These are phyloP conservation scores for Cyberlindnera meyerae DNA, from an alignment of 805 yeast species.

Conservation along the genomic window DNA sequence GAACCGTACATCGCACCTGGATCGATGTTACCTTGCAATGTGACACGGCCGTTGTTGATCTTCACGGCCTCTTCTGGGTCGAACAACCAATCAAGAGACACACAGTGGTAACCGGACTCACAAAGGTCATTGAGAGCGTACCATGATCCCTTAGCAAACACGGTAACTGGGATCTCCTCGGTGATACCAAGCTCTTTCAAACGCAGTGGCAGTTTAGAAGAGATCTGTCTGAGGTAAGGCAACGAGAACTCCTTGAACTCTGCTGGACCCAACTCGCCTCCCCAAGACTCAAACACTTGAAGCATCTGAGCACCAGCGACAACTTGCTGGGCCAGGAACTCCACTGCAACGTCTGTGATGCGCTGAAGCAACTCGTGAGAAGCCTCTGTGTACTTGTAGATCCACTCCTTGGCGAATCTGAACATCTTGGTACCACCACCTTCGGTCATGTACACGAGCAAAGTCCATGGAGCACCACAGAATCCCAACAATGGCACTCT, in stretches of 20 bases:
- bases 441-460: slow-evolving; percentile 94
- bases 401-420: slow-evolving; percentile 89
- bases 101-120: slow-evolving; percentile 73
- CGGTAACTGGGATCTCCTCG: slow-evolving; percentile 78
- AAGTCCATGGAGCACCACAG: slow-evolving; percentile 98
- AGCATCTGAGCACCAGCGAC: slow-evolving; percentile 98
- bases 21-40: slow-evolving; percentile 91
- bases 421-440: slow-evolving; percentile 94
- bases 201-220: slow-evolving; percentile 60
- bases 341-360: slow-evolving; percentile 83
- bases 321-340: slow-evolving; percentile 90
- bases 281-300: slow-evolving; percentile 97
- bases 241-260: slow-evolving; percentile 87
- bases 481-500: slow-evolving; percentile 93
- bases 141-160: slow-evolving; percentile 97
- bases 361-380: slow-evolving; percentile 68
- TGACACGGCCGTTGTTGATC: slow-evolving; percentile 67
- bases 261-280: slow-evolving; percentile 88
- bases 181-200: slow-evolving; percentile 64
- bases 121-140: slow-evolving; percentile 86
- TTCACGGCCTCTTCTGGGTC: slow-evolving; percentile 81
- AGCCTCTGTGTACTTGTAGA: slow-evolving; percentile 71
- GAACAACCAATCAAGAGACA: slow-evolving; percentile 92
- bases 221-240: slow-evolving; percentile 80
- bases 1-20: slow-evolving; percentile 95